Conservation (phyloP, 139 green algal genomes). For the Gonium pectorale region DNA sequence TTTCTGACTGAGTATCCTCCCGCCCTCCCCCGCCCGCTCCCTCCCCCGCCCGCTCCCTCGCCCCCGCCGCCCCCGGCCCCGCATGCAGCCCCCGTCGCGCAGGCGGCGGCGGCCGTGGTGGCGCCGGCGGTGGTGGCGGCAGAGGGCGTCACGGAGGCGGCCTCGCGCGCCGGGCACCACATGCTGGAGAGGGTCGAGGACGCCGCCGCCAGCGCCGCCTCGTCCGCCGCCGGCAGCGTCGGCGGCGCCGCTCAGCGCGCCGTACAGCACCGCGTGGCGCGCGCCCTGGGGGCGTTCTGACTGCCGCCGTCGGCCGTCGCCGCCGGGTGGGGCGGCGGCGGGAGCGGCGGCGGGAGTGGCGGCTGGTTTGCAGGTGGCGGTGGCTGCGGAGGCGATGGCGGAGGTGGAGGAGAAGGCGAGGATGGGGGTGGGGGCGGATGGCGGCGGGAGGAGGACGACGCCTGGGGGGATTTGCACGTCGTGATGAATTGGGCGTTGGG, state of each 20-base stretch:
- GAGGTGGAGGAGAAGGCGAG: not conserved
- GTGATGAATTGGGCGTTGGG: too few species aligned
- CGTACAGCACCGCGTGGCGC: slow-evolving; percentile 9
- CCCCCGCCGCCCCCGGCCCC: too few species aligned
- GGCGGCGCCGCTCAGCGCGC: slow-evolving; percentile 7
- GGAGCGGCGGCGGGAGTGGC: not conserved
- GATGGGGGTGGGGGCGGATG: too few species aligned
- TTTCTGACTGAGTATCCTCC: too few species aligned
- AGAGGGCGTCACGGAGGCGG: slow-evolving; percentile 1
- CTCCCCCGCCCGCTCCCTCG: not conserved
- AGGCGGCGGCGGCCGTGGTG: slow-evolving; percentile 12
- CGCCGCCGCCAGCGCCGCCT: not conserved
- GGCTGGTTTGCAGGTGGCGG: not conserved
- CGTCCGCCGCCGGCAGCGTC: not conserved
- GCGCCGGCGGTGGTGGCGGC: slow-evolving; percentile 22
- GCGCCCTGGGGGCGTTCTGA: slow-evolving; percentile 34
- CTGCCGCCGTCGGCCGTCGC: not conserved
- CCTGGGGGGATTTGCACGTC: slow-evolving; percentile 1
- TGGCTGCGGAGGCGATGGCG: not conserved
- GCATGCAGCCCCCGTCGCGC: not conserved
- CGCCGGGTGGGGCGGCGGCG: not conserved
- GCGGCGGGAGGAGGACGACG: not conserved
- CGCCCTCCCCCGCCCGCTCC: not conserved
- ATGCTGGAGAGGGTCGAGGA: not conserved
- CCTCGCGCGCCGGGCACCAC: not conserved